Evolutionary conservation across 1,284 basidiomycete genomes (phyloP).

Genomic region (Inonotus hispidus): DNA sequence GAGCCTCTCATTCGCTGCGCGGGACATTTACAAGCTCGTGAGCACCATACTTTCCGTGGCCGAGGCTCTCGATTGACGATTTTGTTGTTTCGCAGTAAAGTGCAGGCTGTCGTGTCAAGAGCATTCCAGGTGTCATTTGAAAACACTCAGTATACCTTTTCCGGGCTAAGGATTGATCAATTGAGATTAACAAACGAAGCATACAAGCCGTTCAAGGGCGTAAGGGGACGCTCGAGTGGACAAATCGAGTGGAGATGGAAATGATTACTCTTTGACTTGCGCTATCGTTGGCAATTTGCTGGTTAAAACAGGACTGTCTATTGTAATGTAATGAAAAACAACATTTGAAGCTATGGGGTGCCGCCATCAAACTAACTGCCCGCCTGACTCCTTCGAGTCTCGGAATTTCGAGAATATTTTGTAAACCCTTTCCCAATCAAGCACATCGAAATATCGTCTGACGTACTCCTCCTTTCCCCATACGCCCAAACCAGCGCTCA

Average conservation of each 20-base stretch:
- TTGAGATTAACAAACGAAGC: conserved; percentile 77
- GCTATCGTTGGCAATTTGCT: not conserved
- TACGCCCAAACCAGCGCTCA: conserved; percentile 84
- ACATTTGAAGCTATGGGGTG: not conserved
- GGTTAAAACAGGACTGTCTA: not conserved
- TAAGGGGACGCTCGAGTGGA: conserved; percentile 56
- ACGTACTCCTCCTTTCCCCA: conserved; percentile 94
- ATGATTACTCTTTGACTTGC: not conserved
- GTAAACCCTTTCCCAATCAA: conserved; percentile 80
- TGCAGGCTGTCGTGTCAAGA: conserved; percentile 52
- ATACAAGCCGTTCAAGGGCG: conserved; percentile 72
- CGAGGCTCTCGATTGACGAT: not conserved
- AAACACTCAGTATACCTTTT: conserved; percentile 70
- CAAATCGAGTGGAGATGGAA: conserved; percentile 73
- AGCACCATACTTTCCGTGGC: conserved; percentile 24
- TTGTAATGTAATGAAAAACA: not conserved
- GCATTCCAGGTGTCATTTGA: conserved; percentile 71
- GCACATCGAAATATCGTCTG: conserved; percentile 81
- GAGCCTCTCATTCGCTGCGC: conserved; percentile 65
- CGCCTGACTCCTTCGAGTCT: not conserved
- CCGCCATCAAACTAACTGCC: not conserved
- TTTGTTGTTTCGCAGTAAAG: conserved; percentile 28
- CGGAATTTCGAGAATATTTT: conserved; percentile 23
- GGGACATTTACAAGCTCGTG: conserved; percentile 73
- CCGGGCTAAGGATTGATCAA: conserved; percentile 79